These are phyloP conservation scores for Aphanomyces invadans DNA, from an alignment of 352 stramenopile species.

Conservation along the genomic window DNA sequence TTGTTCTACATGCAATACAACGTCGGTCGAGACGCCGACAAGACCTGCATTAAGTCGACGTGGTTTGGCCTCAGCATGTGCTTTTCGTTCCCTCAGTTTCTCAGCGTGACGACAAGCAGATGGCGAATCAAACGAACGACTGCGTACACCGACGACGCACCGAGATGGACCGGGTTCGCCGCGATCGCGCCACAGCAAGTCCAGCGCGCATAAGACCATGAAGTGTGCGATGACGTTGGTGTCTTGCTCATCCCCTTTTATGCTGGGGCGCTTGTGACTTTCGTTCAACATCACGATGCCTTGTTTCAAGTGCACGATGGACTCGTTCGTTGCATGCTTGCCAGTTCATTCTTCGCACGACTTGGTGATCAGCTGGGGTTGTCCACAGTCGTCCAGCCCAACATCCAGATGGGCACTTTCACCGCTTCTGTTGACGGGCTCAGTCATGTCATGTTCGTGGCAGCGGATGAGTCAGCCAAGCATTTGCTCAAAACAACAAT, in stretches of 20 bases:
- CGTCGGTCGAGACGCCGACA: constrained; percentile 32
- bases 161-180: no score
- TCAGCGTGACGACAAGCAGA: no score
- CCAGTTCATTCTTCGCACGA: constrained; percentile 56
- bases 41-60: constrained; percentile 67
- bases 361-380: no score
- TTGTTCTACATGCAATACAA: constrained; percentile 59
- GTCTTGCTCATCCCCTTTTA: constrained; percentile 56
- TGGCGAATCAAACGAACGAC: no score
- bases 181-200: no score
- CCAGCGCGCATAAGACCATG: no score
- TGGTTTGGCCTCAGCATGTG: constrained; percentile 68
- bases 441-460: constrained; percentile 35
- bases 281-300: no score
- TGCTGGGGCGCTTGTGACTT: constrained; percentile 43
- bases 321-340: constrained; percentile 39
- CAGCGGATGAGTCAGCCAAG: constrained; percentile 53
- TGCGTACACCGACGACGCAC: no score
- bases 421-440: constrained; percentile 61
- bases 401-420: constrained; percentile 63
- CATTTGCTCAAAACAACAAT: constrained; percentile 80
- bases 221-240: no score
- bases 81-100: constrained; percentile 45
- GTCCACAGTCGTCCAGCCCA: constrained; percentile 79
- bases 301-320: constrained; percentile 50